These are phyloP conservation scores for Polyporus arcularius DNA, from an alignment of 768 basidiomycete genomes.

Conservation along the genomic window DNA sequence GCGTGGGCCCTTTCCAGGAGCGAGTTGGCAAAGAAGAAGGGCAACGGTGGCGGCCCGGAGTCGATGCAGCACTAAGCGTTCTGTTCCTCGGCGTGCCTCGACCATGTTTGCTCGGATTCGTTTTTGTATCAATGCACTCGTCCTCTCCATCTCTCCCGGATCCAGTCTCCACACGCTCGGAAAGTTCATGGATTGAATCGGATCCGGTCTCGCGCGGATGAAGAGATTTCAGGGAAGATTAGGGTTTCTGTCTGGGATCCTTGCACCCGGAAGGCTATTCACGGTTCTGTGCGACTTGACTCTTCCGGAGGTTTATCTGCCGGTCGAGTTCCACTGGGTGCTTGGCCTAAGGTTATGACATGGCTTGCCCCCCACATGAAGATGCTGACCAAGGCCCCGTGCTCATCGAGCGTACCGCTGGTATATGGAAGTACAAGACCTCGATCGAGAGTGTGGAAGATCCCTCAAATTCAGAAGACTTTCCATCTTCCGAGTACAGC, in stretches of 20 bases:
- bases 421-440: too few species aligned
- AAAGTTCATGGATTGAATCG: not conserved
- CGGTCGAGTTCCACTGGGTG: too few species aligned
- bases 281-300: not conserved
- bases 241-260: not conserved
- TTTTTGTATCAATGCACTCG: not conserved
- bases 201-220: not conserved
- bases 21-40: constrained; percentile 31
- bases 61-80: constrained; percentile 31
- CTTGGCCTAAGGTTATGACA: too few species aligned
- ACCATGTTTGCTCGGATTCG: not conserved
- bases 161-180: not conserved
- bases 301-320: too few species aligned
- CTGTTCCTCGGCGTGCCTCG: not conserved
- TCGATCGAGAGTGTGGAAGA: too few species aligned
- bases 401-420: too few species aligned
- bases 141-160: not conserved
- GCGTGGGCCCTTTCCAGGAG: constrained; percentile 4
- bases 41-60: constrained; percentile 23
- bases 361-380: too few species aligned
- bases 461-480: too few species aligned
- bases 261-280: not conserved
- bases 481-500: too few species aligned
- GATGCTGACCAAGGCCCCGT: too few species aligned
- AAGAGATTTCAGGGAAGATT: not conserved